These are phyloP conservation scores for Austroboletus niveus DNA, from an alignment of 1,284 basidiomycete genomes.

Conservation along the genomic window DNA sequence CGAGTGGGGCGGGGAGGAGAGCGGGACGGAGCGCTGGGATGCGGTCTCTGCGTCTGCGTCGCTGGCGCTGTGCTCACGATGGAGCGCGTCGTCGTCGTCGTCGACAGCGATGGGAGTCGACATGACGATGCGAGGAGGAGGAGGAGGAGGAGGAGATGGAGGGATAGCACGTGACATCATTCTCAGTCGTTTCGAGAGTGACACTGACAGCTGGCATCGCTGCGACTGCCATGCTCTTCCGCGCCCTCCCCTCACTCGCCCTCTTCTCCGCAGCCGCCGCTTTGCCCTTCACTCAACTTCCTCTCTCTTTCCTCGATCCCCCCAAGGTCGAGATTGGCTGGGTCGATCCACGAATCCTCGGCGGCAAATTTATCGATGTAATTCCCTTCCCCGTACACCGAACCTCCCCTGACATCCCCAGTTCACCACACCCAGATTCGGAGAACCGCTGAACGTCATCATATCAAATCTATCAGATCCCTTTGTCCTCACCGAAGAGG, in stretches of 20 bases:
- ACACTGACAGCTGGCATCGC: neutral
- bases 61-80: conserved; percentile 20
- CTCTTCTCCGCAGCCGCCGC: conserved; percentile 17
- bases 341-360: conserved; percentile 67
- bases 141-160: too few relatives aligned
- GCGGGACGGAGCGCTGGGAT: conserved; percentile 73
- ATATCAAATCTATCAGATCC: conserved; percentile 63
- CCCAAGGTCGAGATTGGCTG: conserved; percentile 45
- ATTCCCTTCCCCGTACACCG: neutral
- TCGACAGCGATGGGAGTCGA: conserved; percentile 6
- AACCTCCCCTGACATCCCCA: conserved; percentile 26
- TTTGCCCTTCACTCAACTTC: conserved; percentile 15
- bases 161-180: conserved; percentile 21
- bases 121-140: conserved; percentile 8
- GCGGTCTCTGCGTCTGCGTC: conserved; percentile 67
- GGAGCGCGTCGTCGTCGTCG: conserved; percentile 4
- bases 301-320: conserved; percentile 12
- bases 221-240: conserved; percentile 5
- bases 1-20: conserved; percentile 59
- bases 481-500: conserved; percentile 62
- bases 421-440: conserved; percentile 64
- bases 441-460: conserved; percentile 71
- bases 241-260: conserved; percentile 11
- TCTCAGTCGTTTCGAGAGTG: neutral
- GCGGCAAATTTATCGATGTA: conserved; percentile 72